Base-by-base conservation (phyloP, 1,139 yeast genomes). In the Kodamaea ohmeri region DNA sequence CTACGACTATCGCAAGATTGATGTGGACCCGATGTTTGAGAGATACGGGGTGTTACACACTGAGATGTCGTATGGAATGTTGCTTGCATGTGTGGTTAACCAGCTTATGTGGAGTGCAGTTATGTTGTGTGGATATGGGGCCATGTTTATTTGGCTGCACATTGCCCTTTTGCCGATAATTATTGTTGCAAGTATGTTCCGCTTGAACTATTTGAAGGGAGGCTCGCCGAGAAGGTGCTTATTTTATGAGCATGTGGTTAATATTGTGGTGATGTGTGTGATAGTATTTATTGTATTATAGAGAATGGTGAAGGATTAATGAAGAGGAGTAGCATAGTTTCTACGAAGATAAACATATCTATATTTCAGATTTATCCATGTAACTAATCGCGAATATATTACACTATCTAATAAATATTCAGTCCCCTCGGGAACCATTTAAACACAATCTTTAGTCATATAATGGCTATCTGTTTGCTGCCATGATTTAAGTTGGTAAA, bases 141-240 rank as follows among this genome's bases (percentile, higher is more conserved):
- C 37, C 20, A 28, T 26, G 32, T 21, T 36, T 9, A 16, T 30
- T 14, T 22, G 27, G 4, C 26, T 3, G 4, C 35, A n/a, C 18
- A 24, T 38, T 33, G 29, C 12, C 4, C 22, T 31, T 21, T 35
- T 25, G 21, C 38, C 36, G 2, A 3, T 27, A 7, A 30, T 42
- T 8, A 11, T 46, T 3, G 36, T 47, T 3, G 12, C 40, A 12
- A 48, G 43, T 26, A 37, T 56, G 37, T 57, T 55, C 40, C 48
- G 46, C 32, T 26, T 42, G 36, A 57, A 57, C 36, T 50, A 46
- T 39, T 48, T 55, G 43, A 50, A 48, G 42, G 38, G 42, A 5
- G 38, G 34, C n/a, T 32, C 30, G 3, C 17, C 36, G 3, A 25
- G 27, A 19, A 33, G 28, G 38, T 12, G 34, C 9, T 11, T 40